These are phyloP conservation scores for Echium plantagineum DNA, from an alignment of 257 asterid species.

Conservation along the genomic window DNA sequence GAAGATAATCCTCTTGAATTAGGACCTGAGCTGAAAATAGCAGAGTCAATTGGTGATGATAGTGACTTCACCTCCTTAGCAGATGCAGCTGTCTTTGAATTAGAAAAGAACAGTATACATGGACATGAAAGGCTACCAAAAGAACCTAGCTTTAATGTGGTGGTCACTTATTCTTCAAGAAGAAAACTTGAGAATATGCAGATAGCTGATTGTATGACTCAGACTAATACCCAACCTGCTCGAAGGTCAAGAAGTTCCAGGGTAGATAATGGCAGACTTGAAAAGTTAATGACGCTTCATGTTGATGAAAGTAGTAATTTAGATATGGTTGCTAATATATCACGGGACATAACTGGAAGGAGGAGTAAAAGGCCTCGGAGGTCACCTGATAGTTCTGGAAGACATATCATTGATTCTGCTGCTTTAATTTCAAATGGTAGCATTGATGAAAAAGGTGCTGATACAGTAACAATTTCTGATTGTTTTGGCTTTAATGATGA, in stretches of 20 bases:
- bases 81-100: conserved; percentile 49
- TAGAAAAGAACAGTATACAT: conserved; percentile 33
- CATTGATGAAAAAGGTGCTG: conserved; percentile 56
- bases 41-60: conserved; percentile 23
- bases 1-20: conserved; percentile 27
- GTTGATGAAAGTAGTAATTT: conserved; percentile 25
- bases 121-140: conserved; percentile 28
- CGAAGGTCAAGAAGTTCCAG: conserved; percentile 55
- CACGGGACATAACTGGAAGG: conserved; percentile 41
- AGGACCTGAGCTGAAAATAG: conserved; percentile 16
- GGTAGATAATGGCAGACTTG: conserved; percentile 30
- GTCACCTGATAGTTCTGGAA: conserved; percentile 49
- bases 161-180: conserved; percentile 31
- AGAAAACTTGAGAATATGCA: conserved; percentile 33
- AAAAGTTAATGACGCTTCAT: conserved; percentile 16
- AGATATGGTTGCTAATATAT: conserved; percentile 18
- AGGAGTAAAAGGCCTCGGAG: conserved; percentile 50
- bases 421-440: conserved; percentile 46
- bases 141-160: conserved; percentile 26
- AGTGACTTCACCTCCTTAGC: conserved; percentile 40
- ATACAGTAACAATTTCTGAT: conserved; percentile 47
- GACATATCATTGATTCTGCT: conserved; percentile 33
- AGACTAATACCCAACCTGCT: conserved; percentile 33
- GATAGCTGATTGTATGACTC: conserved; percentile 25
- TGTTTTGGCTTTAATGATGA: conserved; percentile 44